Evolutionary conservation across 768 basidiomycete species (phyloP).

Genomic region (Suillus ampliporus): DNA sequence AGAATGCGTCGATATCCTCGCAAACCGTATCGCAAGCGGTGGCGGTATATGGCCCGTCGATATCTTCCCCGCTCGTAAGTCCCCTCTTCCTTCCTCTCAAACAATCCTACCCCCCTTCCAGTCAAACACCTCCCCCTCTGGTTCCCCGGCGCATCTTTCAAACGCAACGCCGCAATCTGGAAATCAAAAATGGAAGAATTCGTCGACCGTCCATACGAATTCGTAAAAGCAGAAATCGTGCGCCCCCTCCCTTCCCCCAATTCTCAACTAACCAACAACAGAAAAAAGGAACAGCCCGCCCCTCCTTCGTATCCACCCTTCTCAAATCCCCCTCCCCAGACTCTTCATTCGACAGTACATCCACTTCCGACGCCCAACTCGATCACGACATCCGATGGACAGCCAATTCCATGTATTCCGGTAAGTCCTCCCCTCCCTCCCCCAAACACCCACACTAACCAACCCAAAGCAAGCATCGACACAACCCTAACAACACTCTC

Average conservation of each 20-base stretch:
- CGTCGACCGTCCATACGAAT: slow-evolving; percentile 66
- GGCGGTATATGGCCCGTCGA: slow-evolving; percentile 51
- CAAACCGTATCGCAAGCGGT: slow-evolving; percentile 50
- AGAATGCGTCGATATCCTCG: slow-evolving; percentile 46
- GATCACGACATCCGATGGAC: slow-evolving; percentile 81
- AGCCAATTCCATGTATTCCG: slow-evolving; percentile 81
- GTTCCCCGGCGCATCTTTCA: slow-evolving; percentile 73
- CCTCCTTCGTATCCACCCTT: slow-evolving; percentile 55
- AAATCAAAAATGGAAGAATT: slow-evolving; percentile 68
- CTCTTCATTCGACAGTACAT: not conserved
- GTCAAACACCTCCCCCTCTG: slow-evolving; percentile 66
- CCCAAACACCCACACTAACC: not conserved
- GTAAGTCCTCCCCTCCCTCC: slow-evolving; percentile 27
- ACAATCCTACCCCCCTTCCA: slow-evolving; percentile 10
- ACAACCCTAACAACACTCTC: slow-evolving; percentile 63
- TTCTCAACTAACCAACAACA: slow-evolving; percentile 17
- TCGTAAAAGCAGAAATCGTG: slow-evolving; percentile 64
- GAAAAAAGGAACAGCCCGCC: slow-evolving; percentile 42
- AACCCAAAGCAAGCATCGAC: slow-evolving; percentile 55
- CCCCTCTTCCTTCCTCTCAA: not conserved
- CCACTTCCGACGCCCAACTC: no score
- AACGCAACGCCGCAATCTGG: slow-evolving; percentile 63
- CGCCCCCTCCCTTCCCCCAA: slow-evolving; percentile 28
- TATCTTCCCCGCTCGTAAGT: slow-evolving; percentile 42
- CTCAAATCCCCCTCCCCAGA: slow-evolving; percentile 48